Conservation (phyloP, 495 filamentous ascomycete species). For the Penicillium bovifimosum region DNA sequence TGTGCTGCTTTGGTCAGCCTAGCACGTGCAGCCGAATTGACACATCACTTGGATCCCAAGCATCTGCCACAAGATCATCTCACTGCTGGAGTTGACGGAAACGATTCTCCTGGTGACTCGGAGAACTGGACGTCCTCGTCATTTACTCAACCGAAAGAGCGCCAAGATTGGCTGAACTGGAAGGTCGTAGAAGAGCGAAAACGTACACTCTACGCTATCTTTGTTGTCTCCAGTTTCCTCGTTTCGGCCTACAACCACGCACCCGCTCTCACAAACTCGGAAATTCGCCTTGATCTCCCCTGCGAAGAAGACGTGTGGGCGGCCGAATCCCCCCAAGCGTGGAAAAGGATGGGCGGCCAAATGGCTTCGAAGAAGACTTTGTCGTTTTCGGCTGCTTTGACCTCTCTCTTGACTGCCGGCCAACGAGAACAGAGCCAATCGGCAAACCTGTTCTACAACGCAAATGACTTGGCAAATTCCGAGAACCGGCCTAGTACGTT, state of each 20-base stretch:
- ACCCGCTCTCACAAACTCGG: constrained; percentile 88
- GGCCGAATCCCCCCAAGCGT: constrained; percentile 72
- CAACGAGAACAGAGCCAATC: constrained; percentile 58
- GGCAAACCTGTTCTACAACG: constrained; percentile 41
- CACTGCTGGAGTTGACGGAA: constrained; percentile 11
- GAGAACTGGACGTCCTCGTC: constrained; percentile 28
- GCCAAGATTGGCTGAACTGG: constrained; percentile 85
- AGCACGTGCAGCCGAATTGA: constrained; percentile 77
- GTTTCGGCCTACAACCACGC: constrained; percentile 91
- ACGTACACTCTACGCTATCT: constrained; percentile 87
- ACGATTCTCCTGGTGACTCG: constrained; percentile 9
- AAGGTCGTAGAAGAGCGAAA: constrained; percentile 86
- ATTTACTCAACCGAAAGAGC: constrained; percentile 56
- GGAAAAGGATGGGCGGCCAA: constrained; percentile 70
- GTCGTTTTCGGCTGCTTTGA: constrained; percentile 73
- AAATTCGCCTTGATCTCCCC: constrained; percentile 84
- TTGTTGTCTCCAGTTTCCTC: constrained; percentile 82
- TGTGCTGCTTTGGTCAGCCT: constrained; percentile 87
- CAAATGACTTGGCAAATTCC: constrained; percentile 48
- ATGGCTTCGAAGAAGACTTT: constrained; percentile 55
- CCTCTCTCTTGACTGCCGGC: constrained; percentile 71
- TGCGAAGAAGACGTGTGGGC: constrained; percentile 92
- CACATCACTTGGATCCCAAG: constrained; percentile 41
- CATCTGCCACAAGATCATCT: constrained; percentile 39
- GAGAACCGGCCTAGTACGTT: constrained; percentile 87